phyloP scores from a whole-genome alignment of 352 stramenopile genomes.

The Paralagenidium karlingii region DNA sequence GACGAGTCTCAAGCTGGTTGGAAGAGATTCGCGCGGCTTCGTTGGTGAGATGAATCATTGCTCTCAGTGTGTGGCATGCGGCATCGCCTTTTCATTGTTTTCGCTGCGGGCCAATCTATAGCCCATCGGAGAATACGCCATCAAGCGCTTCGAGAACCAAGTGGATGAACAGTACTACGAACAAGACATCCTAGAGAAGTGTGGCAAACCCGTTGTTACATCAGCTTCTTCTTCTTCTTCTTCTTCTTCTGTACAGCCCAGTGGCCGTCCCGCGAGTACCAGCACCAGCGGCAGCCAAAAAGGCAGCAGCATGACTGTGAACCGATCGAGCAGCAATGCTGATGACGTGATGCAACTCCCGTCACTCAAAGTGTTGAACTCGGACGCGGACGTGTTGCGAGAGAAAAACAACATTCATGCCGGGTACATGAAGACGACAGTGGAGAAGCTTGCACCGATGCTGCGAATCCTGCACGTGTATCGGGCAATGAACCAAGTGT shows the following conservation, averaged over 20 bases:
- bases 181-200: constrained; percentile 63
- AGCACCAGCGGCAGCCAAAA: constrained; percentile 8
- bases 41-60: constrained; percentile 13
- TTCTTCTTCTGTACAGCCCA: not conserved
- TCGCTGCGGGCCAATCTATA: constrained; percentile 7
- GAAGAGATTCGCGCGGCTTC: constrained; percentile 54
- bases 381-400: constrained; percentile 36
- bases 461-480: constrained; percentile 64
- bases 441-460: constrained; percentile 50
- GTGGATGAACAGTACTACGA: constrained; percentile 64
- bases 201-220: constrained; percentile 11
- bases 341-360: constrained; percentile 33
- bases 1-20: constrained; percentile 44
- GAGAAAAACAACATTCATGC: constrained; percentile 50
- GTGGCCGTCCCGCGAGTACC: constrained; percentile 12
- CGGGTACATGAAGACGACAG: constrained; percentile 55
- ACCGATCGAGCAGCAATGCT: not conserved
- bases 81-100: not conserved
- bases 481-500: constrained; percentile 54
- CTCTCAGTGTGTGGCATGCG: not conserved
- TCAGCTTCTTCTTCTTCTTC: no score
- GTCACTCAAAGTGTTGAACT: constrained; percentile 61
- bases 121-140: constrained; percentile 47
- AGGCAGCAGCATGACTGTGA: constrained; percentile 4
- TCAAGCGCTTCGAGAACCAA: constrained; percentile 64